Percentiles rank a stretch among this genome's conserved stretches.
Conservation (phyloP, 768 basidiomycete genomes). For the Russula griseocarnosa region DNA sequence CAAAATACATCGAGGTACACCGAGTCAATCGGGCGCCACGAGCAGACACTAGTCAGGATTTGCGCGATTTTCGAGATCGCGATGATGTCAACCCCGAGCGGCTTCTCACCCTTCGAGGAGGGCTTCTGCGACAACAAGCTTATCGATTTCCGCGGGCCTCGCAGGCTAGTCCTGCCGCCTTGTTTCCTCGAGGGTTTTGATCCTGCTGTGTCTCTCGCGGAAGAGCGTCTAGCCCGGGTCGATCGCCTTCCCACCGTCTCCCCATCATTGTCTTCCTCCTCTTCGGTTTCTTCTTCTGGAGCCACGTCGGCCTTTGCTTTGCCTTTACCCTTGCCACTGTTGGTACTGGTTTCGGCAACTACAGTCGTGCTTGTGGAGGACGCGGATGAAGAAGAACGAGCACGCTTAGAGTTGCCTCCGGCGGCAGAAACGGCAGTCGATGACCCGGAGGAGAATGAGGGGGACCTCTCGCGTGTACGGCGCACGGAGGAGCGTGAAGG, state of each 20-base stretch:
- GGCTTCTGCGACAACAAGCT: slow-evolving; percentile 2
- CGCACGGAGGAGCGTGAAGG: slow-evolving; percentile 20
- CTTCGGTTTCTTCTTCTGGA: slow-evolving; percentile 19
- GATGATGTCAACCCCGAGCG: slow-evolving; percentile 23
- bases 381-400: slow-evolving; percentile 26
- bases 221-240: background rate
- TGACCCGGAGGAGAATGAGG: slow-evolving; percentile 24
- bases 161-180: background rate
- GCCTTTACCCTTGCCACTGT: slow-evolving; percentile 21
- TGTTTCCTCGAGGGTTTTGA: slow-evolving; percentile 16
- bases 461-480: slow-evolving; percentile 16
- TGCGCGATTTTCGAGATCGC: slow-evolving; percentile 22
- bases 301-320: slow-evolving; percentile 22
- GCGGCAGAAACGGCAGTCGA: slow-evolving; percentile 26
- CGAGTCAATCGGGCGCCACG: background rate
- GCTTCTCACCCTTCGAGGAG: slow-evolving; percentile 20
- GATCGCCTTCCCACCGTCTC: background rate
- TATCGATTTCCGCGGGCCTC: slow-evolving; percentile 12
- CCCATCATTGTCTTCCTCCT: background rate
- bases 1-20: slow-evolving; percentile 1
- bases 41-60: slow-evolving; percentile 7
- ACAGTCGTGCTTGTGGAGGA: slow-evolving; percentile 24
- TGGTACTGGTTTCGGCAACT: background rate
- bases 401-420: slow-evolving; percentile 18
- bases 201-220: background rate